These are phyloP conservation scores for Penicillium paneum DNA, from an alignment of 2,329 filamentous ascomycete species.

Conservation along the genomic window DNA sequence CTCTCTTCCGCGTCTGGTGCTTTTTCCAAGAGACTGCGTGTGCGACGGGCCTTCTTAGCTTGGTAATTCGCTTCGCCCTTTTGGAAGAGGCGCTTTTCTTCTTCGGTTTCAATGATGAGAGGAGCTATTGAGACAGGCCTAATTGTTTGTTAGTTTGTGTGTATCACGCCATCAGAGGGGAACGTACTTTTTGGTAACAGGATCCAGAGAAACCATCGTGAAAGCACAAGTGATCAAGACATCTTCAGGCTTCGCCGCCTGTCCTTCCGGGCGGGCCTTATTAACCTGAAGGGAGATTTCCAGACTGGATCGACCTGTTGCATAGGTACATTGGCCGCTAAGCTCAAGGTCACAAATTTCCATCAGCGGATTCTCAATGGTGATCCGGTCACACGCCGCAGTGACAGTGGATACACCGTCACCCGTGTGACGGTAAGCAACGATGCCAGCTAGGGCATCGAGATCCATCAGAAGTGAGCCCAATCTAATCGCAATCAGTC, in stretches of 20 bases:
- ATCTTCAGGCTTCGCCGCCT: slow-evolving; percentile 56
- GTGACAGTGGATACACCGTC: slow-evolving; percentile 63
- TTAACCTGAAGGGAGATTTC: slow-evolving; percentile 73
- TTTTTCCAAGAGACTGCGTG: slow-evolving; percentile 60
- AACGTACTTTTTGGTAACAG: slow-evolving; percentile 59
- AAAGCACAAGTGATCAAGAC: slow-evolving; percentile 69
- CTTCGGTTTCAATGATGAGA: slow-evolving; percentile 59
- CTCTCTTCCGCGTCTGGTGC: slow-evolving; percentile 70
- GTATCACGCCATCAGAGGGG: not conserved
- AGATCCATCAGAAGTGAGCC: slow-evolving; percentile 77
- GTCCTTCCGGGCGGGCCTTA: slow-evolving; percentile 60
- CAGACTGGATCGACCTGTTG: slow-evolving; percentile 68
- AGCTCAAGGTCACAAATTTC: slow-evolving; percentile 77
- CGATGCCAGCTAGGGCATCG: slow-evolving; percentile 71
- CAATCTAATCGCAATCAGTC: slow-evolving; percentile 45
- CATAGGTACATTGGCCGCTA: slow-evolving; percentile 66
- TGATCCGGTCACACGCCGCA: slow-evolving; percentile 62
- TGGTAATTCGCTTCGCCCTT: slow-evolving; percentile 64
- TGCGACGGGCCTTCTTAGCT: slow-evolving; percentile 62
- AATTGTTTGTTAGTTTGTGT: slow-evolving; percentile 8
- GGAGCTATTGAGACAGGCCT: slow-evolving; percentile 62
- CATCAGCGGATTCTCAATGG: slow-evolving; percentile 66
- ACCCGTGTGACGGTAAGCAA: slow-evolving; percentile 71
- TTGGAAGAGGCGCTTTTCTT: slow-evolving; percentile 62
- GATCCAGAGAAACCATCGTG: slow-evolving; percentile 73